Conservation (phyloP, 2,329 filamentous ascomycete species). For the Penicillium sumatraense region DNA sequence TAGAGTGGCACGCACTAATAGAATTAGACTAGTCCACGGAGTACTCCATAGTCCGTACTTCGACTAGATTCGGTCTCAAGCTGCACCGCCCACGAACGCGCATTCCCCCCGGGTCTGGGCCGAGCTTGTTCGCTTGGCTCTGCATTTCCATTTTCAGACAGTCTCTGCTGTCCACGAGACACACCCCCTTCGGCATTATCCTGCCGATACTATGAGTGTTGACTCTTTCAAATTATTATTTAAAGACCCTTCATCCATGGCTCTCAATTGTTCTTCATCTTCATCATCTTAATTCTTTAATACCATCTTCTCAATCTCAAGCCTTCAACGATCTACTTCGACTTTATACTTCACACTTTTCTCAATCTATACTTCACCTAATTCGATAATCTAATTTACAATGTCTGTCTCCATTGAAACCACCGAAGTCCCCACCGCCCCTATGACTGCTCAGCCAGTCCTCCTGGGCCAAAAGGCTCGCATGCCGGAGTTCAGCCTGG, state of each 20-base stretch:
- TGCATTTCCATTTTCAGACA: conserved; percentile 3
- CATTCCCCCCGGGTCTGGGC: background rate
- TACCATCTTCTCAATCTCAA: background rate
- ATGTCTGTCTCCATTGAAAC: conserved; percentile 43
- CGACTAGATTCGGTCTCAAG: background rate
- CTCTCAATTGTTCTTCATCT: background rate
- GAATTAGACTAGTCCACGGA: too few species aligned
- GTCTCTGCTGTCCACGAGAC: conserved; percentile 3
- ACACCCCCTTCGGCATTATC: conserved; percentile 1
- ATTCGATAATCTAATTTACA: conserved; percentile 8
- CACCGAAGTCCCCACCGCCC: conserved; percentile 29
- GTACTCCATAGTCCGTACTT: background rate
- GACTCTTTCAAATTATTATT: background rate
- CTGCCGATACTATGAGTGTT: background rate
- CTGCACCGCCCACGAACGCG: background rate
- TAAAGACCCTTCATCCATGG: background rate
- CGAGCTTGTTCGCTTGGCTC: background rate
- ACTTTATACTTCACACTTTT: background rate
- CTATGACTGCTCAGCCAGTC: conserved; percentile 33
- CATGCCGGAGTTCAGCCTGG: conserved; percentile 76
- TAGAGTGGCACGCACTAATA: too few species aligned
- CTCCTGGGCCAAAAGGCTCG: conserved; percentile 39
- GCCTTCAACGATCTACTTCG: background rate
- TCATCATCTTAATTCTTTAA: background rate
- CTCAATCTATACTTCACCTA: background rate